phyloP scores from a whole-genome alignment of 371 early-diverging fungal species.

The Gilbertella persicaria region DNA sequence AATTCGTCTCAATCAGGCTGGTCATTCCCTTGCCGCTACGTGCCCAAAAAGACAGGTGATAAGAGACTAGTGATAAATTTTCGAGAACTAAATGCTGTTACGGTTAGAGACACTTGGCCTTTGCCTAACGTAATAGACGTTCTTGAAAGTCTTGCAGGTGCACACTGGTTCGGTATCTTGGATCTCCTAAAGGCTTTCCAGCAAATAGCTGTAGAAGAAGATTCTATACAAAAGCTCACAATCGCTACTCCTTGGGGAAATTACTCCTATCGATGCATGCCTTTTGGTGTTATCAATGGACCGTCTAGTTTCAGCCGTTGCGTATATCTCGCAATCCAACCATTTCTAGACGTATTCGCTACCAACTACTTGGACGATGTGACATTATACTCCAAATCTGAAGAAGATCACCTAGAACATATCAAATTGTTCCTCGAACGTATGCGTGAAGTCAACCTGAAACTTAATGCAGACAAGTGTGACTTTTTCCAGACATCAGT shows the following conservation, averaged over 20 bases:
- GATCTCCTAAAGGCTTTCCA: constrained; percentile 3
- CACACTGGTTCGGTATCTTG: neutral
- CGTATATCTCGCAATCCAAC: constrained; percentile 1
- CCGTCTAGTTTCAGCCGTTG: neutral
- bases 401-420: constrained; percentile 11
- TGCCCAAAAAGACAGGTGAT: constrained; percentile 4
- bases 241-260: constrained; percentile 2
- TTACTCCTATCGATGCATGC: neutral
- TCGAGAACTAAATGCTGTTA: constrained; percentile 3
- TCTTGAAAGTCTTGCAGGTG: neutral
- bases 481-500: neutral
- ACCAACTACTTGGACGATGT: constrained; percentile 5
- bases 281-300: constrained; percentile 2
- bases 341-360: neutral
- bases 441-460: neutral
- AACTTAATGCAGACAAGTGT: constrained; percentile 3
- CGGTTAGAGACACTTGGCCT: constrained; percentile 8
- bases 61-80: constrained; percentile 4
- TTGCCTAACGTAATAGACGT: neutral
- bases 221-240: neutral
- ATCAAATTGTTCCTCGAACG: neutral
- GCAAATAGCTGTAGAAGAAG: neutral
- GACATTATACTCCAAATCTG: neutral
- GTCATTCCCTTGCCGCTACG: neutral
- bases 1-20: neutral